phyloP scores from a whole-genome alignment of 2,329 filamentous ascomycete genomes.

The Colletotrichum ledebouriae region DNA sequence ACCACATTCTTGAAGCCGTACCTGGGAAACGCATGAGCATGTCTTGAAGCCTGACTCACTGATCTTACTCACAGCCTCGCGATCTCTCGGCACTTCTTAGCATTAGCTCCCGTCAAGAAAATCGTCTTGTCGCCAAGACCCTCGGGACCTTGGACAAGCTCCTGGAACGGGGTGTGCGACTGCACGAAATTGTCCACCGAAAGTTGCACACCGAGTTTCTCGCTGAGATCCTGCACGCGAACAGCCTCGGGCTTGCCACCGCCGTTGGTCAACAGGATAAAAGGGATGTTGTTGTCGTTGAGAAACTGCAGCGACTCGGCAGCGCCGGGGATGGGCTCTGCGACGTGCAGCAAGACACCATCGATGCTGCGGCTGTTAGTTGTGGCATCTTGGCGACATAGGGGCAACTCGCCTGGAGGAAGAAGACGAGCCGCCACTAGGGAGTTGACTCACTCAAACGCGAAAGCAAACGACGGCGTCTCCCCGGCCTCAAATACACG shows the following conservation, averaged over 20 bases:
- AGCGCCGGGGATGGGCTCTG: constrained; percentile 83
- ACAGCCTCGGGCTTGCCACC: constrained; percentile 83
- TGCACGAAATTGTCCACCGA: constrained; percentile 77
- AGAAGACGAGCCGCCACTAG: background rate
- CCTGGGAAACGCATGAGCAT: constrained; percentile 44
- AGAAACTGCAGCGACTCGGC: constrained; percentile 80
- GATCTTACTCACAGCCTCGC: constrained; percentile 70
- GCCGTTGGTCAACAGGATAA: constrained; percentile 96
- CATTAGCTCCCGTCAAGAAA: constrained; percentile 79
- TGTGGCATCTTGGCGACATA: background rate
- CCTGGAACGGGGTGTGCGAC: constrained; percentile 90
- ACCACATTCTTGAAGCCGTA: constrained; percentile 86
- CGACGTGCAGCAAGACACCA: constrained; percentile 90
- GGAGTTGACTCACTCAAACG: constrained; percentile 50
- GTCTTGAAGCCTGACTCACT: constrained; percentile 48
- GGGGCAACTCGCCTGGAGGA: background rate
- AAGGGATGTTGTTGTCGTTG: constrained; percentile 82
- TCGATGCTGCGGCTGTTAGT: constrained; percentile 72
- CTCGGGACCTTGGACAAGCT: constrained; percentile 71
- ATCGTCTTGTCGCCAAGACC: constrained; percentile 75
- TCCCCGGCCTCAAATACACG: constrained; percentile 40
- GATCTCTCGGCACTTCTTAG: constrained; percentile 76
- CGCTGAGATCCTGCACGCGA: constrained; percentile 43
- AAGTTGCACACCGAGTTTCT: constrained; percentile 65
- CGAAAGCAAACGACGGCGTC: constrained; percentile 55